These are phyloP conservation scores for Agrocybe chaxingu DNA, from an alignment of 768 basidiomycete species.

Conservation along the genomic window DNA sequence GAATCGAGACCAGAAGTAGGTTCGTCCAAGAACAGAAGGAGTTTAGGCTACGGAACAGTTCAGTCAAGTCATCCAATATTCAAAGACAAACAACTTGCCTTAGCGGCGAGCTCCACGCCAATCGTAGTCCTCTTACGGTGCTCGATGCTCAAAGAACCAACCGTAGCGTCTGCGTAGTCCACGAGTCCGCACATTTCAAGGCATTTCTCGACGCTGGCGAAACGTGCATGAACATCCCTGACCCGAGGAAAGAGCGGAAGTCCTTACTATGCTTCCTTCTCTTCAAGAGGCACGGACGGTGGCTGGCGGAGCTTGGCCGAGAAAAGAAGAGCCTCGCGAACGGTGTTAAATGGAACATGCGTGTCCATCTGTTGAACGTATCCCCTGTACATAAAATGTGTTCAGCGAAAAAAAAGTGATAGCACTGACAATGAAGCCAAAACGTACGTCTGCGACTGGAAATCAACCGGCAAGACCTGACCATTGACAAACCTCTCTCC, in stretches of 20 bases:
- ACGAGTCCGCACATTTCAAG: conserved; percentile 65
- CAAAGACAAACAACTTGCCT: conserved; percentile 36
- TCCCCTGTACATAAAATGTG: conserved; percentile 32
- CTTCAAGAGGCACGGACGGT: conserved; percentile 53
- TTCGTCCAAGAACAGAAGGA: conserved; percentile 86
- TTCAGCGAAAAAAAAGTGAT: background rate
- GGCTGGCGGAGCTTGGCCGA: conserved; percentile 83
- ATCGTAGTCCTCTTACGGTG: conserved; percentile 83
- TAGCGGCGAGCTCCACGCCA: conserved; percentile 85
- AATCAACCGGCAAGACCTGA: conserved; percentile 50
- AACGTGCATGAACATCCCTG: background rate
- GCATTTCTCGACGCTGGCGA: conserved; percentile 39
- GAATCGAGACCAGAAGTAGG: conserved; percentile 89
- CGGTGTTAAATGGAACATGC: conserved; percentile 71
- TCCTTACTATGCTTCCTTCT: conserved; percentile 80
- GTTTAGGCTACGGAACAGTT: conserved; percentile 50
- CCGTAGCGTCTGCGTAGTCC: conserved; percentile 58
- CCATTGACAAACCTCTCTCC: conserved; percentile 60
- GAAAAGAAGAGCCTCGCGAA: conserved; percentile 79
- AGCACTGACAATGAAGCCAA: background rate
- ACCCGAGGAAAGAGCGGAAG: conserved; percentile 23
- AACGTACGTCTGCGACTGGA: conserved; percentile 56
- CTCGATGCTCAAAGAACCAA: conserved; percentile 66
- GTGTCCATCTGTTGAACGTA: conserved; percentile 87
- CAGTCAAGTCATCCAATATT: background rate